Base-by-base conservation (phyloP, 805 yeast species). In the Candida ipomoeae region DNA sequence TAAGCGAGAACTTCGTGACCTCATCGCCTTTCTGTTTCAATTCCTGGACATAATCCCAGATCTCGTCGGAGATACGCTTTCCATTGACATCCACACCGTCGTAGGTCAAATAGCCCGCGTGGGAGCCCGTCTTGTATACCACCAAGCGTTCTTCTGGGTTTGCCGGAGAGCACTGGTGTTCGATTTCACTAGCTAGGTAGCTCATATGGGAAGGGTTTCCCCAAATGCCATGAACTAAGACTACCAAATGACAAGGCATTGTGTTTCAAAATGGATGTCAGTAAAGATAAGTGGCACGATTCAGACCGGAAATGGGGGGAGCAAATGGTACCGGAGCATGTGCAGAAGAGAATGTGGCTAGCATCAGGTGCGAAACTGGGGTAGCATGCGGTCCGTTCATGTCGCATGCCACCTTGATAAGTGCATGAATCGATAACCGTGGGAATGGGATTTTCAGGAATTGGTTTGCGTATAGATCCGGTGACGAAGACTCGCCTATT, bases 61-160 rank as follows among this genome's bases (percentile, higher is more conserved):
- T 82, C 65, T 89, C 96, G 48, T 77, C 77, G 1, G 86, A 82
- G 6, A 87, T 85, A 20, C 95, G 71, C 45, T 82, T 73, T 1
- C 96, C 96, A 61, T 94, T 88, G 26, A 88, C 82, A 56, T 89
- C 96, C 20, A 89, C 82, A 2, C 96, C 96, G 62, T 89, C 96
- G 58, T 88, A 84, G 2, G 96, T 89, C 60, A 80, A 79, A 62
- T 82, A 87, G 6, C 91, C 92, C 49, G 81, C 77, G 60, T 87
- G 89, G 0, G 84, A 73, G 14, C 75, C 76, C 0, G 89, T 75
- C 41, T 77, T 72, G 58, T 81, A 78, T 20, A 81, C 75, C 2
- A 77, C 63, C 1, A 69, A 34, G n/a, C 57, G 50, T 18, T 64
- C 68, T 11, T 53, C 42, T 13, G 53, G 62, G 26, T 61, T 60